Percentiles rank a stretch among this genome's conserved stretches.
Conservation (phyloP, 129 eudicot species). For the Lactuca sativa region DNA sequence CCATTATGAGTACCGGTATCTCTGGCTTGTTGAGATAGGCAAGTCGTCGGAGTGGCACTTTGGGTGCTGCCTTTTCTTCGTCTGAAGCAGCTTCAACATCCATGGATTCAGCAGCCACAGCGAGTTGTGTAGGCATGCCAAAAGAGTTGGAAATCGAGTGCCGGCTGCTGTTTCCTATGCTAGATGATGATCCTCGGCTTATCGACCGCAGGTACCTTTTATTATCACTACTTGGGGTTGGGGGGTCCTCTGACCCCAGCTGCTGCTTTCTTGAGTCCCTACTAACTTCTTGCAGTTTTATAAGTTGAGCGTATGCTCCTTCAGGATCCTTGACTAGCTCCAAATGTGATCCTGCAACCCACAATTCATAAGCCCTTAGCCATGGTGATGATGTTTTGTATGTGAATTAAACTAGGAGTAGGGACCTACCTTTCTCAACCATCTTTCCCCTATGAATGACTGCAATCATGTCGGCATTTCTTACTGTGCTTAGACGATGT, state of each 20-base stretch:
- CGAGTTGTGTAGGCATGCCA: slow-evolving; percentile 51
- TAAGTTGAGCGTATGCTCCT: slow-evolving; percentile 81
- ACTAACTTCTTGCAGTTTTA: slow-evolving; percentile 57
- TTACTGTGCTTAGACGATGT: slow-evolving; percentile 67
- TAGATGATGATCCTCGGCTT: slow-evolving; percentile 66
- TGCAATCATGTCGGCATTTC: slow-evolving; percentile 72
- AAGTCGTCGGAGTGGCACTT: slow-evolving; percentile 65
- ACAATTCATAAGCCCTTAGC: no score
- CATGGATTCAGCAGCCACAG: slow-evolving; percentile 22
- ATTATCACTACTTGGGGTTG: no score
- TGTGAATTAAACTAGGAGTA: no score
- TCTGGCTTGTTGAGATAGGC: slow-evolving; percentile 88
- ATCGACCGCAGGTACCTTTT: slow-evolving; percentile 37
- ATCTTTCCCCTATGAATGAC: slow-evolving; percentile 71
- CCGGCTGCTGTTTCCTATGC: slow-evolving; percentile 46
- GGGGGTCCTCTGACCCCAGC: slow-evolving; percentile 11
- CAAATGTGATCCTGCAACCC: slow-evolving; percentile 53
- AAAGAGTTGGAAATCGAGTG: slow-evolving; percentile 48
- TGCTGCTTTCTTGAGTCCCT: slow-evolving; percentile 26
- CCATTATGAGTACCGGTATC: slow-evolving; percentile 56
- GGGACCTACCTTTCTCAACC: slow-evolving; percentile 65
- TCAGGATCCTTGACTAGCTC: slow-evolving; percentile 72
- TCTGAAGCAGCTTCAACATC: slow-evolving; percentile 25
- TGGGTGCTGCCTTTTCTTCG: slow-evolving; percentile 45
- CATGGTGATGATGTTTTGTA: no score